Evolutionary conservation across 805 yeast genomes (phyloP).

Genomic region (Kluyveromyces siamensis): DNA sequence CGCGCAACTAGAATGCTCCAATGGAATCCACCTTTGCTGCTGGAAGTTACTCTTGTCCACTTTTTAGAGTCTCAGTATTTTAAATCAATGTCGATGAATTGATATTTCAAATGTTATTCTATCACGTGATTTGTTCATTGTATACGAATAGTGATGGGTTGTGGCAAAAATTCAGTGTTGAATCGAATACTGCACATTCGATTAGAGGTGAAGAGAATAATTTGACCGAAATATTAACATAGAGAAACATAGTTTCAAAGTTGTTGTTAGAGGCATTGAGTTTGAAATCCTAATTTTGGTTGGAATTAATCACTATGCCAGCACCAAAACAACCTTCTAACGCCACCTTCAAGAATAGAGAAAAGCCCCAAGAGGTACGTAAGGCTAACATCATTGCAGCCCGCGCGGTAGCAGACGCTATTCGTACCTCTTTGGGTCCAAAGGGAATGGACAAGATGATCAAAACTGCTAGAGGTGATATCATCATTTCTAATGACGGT

Average conservation of each 20-base stretch:
- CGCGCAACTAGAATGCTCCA: too few species aligned
- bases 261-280: not conserved
- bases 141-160: not conserved
- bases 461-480: constrained; percentile 85
- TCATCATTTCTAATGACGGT: constrained; percentile 94
- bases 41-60: too few species aligned
- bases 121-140: not conserved
- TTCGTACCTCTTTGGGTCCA: constrained; percentile 93
- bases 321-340: constrained; percentile 45
- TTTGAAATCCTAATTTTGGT: not conserved
- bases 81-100: too few species aligned
- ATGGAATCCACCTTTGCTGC: too few species aligned
- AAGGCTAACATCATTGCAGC: constrained; percentile 85
- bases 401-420: constrained; percentile 90
- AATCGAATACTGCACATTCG: not conserved
- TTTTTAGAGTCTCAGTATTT: too few species aligned
- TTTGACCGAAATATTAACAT: too few species aligned
- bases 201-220: not conserved
- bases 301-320: constrained; percentile 11
- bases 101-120: too few species aligned
- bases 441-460: constrained; percentile 99
- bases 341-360: constrained; percentile 86
- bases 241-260: not conserved
- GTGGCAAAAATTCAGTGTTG: not conserved
- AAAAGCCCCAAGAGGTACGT: constrained; percentile 92